Base-by-base conservation (phyloP, 2,329 filamentous ascomycete species). In the Colletotrichum lini region DNA sequence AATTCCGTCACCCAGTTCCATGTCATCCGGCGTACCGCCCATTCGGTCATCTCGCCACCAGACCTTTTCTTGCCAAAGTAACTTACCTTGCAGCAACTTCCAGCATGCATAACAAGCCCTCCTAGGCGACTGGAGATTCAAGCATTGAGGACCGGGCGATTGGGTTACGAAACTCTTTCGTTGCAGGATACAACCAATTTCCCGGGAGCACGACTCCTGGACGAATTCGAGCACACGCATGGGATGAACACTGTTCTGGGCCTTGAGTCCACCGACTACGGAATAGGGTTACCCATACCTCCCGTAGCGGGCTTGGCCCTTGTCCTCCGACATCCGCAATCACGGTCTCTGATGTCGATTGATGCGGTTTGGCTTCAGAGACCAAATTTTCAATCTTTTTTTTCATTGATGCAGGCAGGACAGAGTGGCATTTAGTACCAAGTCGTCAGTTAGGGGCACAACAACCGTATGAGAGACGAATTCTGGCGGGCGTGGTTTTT, bases 151-250 rank as follows among this genome's bases (percentile, higher is more conserved):
- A 58, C 61, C 53, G 40, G 53, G 38, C 44, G 38, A 40, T 57
- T 59, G 61, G 53, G 23, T 58, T 45, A 58, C 38, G 38, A 60
- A 61, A 26, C 23, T 56, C 26, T 40, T 38, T 30, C 21, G 47
- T 54, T 66, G 67, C 67, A 70, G 67, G 49, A 67, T 49, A 44
- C 15, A 53, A 49, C 57, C 50, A 67, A 67, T 70, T 57, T 70
- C 63, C 67, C 57, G 67, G 67, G 54, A 62, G 35, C n/a, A 56
- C 21, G 42, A 26, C 56, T 67, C 63, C 67, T 35, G 44, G 35
- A 56, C 18, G 42, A 21, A 49, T 67, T 56, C 67, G 35, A 44
- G 63, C 67, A 50, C 56, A n/a, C 18, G 44, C 50, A 67, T 70
- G 64, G 68, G 64, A 68, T 58, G 68, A 68, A 67, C 68, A 62